phyloP scores from a whole-genome alignment of 1,284 basidiomycete genomes.

The Pisolithus thermaeus region DNA sequence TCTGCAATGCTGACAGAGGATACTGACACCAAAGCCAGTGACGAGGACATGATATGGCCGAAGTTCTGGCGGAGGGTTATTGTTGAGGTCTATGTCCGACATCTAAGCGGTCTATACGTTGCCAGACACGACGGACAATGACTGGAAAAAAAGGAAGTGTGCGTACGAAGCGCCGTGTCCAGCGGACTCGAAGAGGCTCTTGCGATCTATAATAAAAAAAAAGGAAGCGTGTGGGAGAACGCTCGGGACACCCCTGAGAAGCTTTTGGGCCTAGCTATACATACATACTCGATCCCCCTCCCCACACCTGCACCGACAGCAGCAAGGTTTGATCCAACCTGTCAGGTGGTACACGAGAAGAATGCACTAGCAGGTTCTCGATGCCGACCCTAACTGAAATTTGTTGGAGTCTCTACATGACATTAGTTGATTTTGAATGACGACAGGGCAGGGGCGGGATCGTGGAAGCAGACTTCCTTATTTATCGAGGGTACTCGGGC shows the following conservation, averaged over 20 bases:
- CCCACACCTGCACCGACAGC: not conserved
- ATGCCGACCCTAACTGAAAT: not conserved
- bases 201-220: not conserved
- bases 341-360: too few species aligned
- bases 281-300: too few species aligned
- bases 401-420: too few species aligned
- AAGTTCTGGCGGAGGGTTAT: constrained; percentile 1
- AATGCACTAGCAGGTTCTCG: not conserved
- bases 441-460: too few species aligned
- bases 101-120: not conserved
- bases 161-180: too few species aligned
- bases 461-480: not conserved
- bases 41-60: constrained; percentile 43
- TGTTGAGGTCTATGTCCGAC: not conserved
- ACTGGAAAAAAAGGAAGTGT: not conserved
- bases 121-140: not conserved
- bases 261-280: too few species aligned
- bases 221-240: not conserved
- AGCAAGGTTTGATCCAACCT: not conserved
- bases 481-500: not conserved
- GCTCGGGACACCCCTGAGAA: not conserved
- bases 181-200: too few species aligned
- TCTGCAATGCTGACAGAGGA: constrained; percentile 20
- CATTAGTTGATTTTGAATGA: too few species aligned
- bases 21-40: constrained; percentile 56